Percentiles rank a stretch among this genome's conserved stretches.
phyloP scores from a whole-genome alignment of 495 filamentous ascomycete genomes.

The Annulohypoxylon maeteangense region DNA sequence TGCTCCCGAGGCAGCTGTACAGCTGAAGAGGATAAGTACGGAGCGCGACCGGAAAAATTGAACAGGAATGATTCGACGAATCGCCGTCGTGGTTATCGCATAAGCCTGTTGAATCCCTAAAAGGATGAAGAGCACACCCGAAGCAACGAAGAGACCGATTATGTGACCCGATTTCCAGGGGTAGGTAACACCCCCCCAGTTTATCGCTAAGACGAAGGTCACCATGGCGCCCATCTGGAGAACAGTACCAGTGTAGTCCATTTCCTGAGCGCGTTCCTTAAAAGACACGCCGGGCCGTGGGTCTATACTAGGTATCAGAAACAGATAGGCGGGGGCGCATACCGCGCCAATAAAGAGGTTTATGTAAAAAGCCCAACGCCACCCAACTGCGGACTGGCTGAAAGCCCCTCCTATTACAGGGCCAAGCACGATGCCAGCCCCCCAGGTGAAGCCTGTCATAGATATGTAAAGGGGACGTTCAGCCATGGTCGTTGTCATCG shows the following conservation, averaged over 20 bases:
- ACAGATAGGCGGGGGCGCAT: constrained; percentile 63
- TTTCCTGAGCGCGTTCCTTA: constrained; percentile 15
- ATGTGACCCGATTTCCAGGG: constrained; percentile 59
- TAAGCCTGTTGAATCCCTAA: constrained; percentile 62
- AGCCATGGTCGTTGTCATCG: constrained; percentile 51
- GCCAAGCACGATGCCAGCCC: constrained; percentile 59
- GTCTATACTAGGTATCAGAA: constrained; percentile 55
- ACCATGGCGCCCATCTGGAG: constrained; percentile 53
- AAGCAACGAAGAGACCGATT: constrained; percentile 62
- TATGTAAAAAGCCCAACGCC: constrained; percentile 74
- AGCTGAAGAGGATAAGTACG: neutral
- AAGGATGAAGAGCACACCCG: constrained; percentile 59
- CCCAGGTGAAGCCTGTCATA: constrained; percentile 56
- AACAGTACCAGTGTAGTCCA: constrained; percentile 53
- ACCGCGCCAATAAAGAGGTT: constrained; percentile 67
- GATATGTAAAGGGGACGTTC: constrained; percentile 60
- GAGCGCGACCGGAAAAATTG: constrained; percentile 50
- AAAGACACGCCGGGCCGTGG: constrained; percentile 25
- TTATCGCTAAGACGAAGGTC: constrained; percentile 59
- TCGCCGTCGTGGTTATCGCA: constrained; percentile 53
- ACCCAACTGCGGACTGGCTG: constrained; percentile 54
- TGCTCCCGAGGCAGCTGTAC: neutral
- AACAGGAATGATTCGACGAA: constrained; percentile 61
- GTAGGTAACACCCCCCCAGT: constrained; percentile 65
- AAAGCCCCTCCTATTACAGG: constrained; percentile 72